Base-by-base conservation (phyloP, 208 protist genomes). In the Strigomonas galati region DNA sequence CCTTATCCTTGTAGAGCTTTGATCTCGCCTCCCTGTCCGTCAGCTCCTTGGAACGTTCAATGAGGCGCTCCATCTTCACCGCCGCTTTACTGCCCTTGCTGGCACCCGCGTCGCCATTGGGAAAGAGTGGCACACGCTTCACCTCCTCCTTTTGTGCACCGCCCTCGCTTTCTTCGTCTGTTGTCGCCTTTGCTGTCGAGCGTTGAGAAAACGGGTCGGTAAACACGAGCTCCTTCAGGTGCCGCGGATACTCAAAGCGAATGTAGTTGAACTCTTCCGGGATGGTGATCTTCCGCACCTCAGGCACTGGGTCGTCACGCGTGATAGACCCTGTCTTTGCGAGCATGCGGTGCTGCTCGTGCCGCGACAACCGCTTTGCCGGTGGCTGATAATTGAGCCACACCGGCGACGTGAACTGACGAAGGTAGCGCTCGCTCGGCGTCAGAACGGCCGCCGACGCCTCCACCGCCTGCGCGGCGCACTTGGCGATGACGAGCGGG, bases 261-360 rank as follows among this genome's bases (percentile, higher is more conserved):
- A 72, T 40, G 69, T 82, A 85, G 24, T 62, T 52, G 35, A 78
- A 56, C 7, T 67, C 46, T 21, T 65, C 63, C 21, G 76, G 76
- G 70, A 88, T 75, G 19, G 64, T 37, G 32, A 86, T 71, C 5
- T 67, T 78, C 52, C 72, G 37, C 64, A 91, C 81, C 37, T 80
- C 72, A 0, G 81, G 85, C 52, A 88, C 75, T 0, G 81, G 69
- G 35, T 79, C 67, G 51, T 81, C 77, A 1, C 71, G 31, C 10
- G 49, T 57, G 0, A 84, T 65, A 62, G 61, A 60, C 26, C 82
- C 85, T 15, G 71, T 62, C 56, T 62, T 83, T 0, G 76, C 71
- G 31, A 91, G 19, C 75, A 86, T 81, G 49, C 79, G 84, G 67
- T 94, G 88, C 69, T 92, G 85, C 70, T 88, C 85, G 65, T 94